A percentile compares a stretch with the other conserved stretches of the same genome.
Evolutionary conservation across 2,329 filamentous ascomycete genomes (phyloP).

Genomic region (Phoma herbarum): DNA sequence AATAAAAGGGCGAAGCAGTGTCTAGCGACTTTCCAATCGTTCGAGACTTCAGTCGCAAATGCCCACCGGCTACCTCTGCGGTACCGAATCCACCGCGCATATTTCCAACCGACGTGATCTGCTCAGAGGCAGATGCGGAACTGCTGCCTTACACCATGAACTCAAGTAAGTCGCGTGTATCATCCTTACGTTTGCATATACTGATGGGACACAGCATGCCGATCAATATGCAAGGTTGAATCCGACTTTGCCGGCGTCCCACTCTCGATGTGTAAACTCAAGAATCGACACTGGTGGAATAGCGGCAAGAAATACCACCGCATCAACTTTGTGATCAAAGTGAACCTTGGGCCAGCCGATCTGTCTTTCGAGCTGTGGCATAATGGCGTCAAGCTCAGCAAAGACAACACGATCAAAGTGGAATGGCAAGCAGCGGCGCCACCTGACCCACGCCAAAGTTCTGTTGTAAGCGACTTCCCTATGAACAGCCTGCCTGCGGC

Average conservation of each 20-base stretch:
- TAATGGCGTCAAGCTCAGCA: conserved; percentile 46
- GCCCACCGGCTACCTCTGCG: conserved; percentile 27
- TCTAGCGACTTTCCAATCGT: conserved; percentile 30
- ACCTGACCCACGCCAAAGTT: conserved; percentile 10
- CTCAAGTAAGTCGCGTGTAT: background rate
- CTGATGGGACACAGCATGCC: conserved; percentile 31
- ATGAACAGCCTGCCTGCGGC: conserved; percentile 14
- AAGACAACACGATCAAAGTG: conserved; percentile 48
- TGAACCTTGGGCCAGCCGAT: conserved; percentile 52
- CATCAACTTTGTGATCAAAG: conserved; percentile 50
- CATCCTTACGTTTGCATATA: background rate
- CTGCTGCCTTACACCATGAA: conserved; percentile 11
- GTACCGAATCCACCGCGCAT: conserved; percentile 26
- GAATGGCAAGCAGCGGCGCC: conserved; percentile 42
- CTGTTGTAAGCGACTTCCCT: conserved; percentile 9
- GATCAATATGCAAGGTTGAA: conserved; percentile 49
- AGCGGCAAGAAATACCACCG: conserved; percentile 38
- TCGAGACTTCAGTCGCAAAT: conserved; percentile 35
- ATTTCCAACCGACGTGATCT: conserved; percentile 34
- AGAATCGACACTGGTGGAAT: conserved; percentile 29
- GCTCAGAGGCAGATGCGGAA: conserved; percentile 26
- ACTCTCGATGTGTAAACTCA: conserved; percentile 24
- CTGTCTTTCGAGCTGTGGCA: conserved; percentile 53
- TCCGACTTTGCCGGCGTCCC: conserved; percentile 13
- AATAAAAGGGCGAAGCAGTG: conserved; percentile 26